A percentile compares a stretch with the other conserved stretches of the same genome.
Evolutionary conservation across 306 rosid species (phyloP).

Genomic region (Medicago arabica): DNA sequence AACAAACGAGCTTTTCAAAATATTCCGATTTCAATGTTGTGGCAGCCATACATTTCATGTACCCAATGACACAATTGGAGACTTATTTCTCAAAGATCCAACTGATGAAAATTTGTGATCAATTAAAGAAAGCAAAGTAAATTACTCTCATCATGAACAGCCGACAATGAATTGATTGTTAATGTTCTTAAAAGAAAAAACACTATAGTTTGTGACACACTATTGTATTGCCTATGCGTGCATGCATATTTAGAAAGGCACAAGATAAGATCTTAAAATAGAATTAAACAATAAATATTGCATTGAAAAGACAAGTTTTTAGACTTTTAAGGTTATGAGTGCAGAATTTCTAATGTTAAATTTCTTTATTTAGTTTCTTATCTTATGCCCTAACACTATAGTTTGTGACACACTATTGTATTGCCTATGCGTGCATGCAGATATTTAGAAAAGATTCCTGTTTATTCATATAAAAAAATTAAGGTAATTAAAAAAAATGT

Average conservation of each 20-base stretch:
- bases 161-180: slow-evolving; percentile 6
- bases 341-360: no score
- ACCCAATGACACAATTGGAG: slow-evolving; percentile 20
- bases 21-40: neutral
- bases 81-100: slow-evolving; percentile 20
- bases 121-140: slow-evolving; percentile 22
- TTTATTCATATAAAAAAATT: neutral
- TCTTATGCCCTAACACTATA: no score
- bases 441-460: slow-evolving; percentile 5
- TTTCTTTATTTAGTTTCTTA: no score
- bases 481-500: neutral
- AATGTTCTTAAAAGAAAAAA: neutral
- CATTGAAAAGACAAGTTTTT: no score
- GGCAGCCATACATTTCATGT: neutral
- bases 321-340: no score
- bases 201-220: neutral
- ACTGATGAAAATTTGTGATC: slow-evolving; percentile 17
- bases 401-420: neutral
- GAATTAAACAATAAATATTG: no score
- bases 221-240: neutral
- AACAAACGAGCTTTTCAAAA: neutral
- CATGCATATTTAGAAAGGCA: neutral
- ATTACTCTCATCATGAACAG: slow-evolving; percentile 7
- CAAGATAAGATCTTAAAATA: no score
- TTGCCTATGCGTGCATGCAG: neutral